Base-by-base conservation (phyloP, 345 rosid genomes). In the Brassica juncea region DNA sequence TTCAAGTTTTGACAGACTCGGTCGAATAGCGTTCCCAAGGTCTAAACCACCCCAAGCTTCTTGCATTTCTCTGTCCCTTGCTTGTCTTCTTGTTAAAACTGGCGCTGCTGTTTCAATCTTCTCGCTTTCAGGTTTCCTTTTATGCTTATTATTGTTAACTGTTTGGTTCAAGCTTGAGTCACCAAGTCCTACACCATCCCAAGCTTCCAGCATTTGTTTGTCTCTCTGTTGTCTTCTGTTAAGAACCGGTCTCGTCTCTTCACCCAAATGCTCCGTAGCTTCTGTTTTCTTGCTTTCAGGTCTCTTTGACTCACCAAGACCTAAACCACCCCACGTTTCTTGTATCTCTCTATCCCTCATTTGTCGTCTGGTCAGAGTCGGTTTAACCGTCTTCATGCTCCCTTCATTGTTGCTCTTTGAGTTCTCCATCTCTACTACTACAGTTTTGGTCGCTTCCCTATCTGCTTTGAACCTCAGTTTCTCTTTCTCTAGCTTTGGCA, bases 21-120 rank as follows among this genome's bases (percentile, higher is more conserved):
- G 93, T 34, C 69, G 80, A 34, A 93, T 82, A 19, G 92, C 88
- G 74, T 93, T 90, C 6, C 92, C 96, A 27, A 95, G 87, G 81
- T 93, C 88, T 52, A 95, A 73, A 57, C 98, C 99, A 78, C 94
- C 97, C 98, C 98, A 90, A 73, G 91, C 86, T 84, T 89, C 97
- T 79, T 83, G 88, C 86, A 95, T 77, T 84, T 95, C 99, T 82
- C 80, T 90, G 7, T 90, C 93, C 76, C 91, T 86, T 49, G 87
- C 90, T 84, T 88, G 83, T 86, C 82, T 90, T 68, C 82, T 80
- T 0, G 62, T 80, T 68, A 74, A 27, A 27, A 68, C 28, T 68
- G 82, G 78, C 59, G 25, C 61, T 47, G 52, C 80, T 11, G 82
- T 76, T 54, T 70, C 80, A 8, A 16, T 14, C 75, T 90, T 93